A percentile compares a stretch with the other conserved stretches of the same genome.
These are phyloP conservation scores for Sarocladium kiliense DNA, from an alignment of 2,329 filamentous ascomycete genomes.

Conservation along the genomic window DNA sequence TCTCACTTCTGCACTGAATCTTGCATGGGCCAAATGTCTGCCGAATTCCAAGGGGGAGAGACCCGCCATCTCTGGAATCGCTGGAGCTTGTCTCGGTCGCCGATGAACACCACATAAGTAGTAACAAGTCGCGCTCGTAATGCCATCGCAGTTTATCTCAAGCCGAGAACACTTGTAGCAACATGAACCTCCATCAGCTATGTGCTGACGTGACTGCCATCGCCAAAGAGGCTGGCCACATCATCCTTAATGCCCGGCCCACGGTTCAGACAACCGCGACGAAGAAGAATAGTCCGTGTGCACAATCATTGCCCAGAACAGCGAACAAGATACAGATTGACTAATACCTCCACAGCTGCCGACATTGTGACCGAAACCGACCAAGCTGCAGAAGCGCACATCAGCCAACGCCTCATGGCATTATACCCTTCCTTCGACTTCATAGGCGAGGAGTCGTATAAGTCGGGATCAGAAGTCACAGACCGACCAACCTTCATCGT, in stretches of 20 bases:
- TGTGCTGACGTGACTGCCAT: neutral
- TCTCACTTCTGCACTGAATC: no score
- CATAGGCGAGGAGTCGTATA: conserved; percentile 1
- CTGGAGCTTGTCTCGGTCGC: no score
- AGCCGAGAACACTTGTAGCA: neutral
- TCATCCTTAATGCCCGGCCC: neutral
- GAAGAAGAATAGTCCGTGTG: neutral
- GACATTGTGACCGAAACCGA: conserved; percentile 3
- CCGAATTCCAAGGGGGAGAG: no score
- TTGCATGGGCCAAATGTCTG: no score
- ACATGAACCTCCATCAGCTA: conserved; percentile 1
- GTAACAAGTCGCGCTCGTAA: no score
- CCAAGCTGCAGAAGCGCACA: neutral
- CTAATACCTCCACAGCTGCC: neutral
- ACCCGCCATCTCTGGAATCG: no score
- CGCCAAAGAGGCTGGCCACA: neutral
- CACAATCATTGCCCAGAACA: neutral
- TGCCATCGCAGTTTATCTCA: neutral
- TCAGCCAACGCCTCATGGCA: neutral
- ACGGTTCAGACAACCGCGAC: neutral
- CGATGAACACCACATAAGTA: no score
- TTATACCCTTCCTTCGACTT: neutral
- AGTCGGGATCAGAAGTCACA: neutral
- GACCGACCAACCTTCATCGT: conserved; percentile 1
- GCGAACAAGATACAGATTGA: neutral